Percentiles rank a stretch among this genome's conserved stretches.
Evolutionary conservation across 495 filamentous ascomycete genomes (phyloP).

Genomic region (Cercophora scortea): DNA sequence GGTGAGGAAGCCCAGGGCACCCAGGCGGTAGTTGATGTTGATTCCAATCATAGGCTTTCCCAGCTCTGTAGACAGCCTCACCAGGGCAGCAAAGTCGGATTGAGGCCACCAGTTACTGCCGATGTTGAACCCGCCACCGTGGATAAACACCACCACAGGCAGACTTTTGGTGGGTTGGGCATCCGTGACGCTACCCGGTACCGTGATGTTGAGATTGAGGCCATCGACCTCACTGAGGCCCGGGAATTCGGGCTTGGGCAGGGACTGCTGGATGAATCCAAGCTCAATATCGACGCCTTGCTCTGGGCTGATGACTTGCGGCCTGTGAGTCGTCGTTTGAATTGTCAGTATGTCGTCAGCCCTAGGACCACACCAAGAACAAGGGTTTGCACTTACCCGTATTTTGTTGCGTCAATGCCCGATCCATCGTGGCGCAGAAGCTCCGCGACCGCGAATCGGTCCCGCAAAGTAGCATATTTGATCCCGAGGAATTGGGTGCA

Average conservation of each 20-base stretch:
- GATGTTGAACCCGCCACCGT: conserved; percentile 1
- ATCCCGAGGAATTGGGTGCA: background rate
- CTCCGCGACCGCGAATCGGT: background rate
- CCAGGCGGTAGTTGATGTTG: conserved; percentile 8
- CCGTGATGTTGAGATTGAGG: conserved; percentile 2
- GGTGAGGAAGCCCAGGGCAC: background rate
- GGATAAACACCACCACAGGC: conserved; percentile 1
- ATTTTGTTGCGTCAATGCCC: background rate
- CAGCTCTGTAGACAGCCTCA: conserved; percentile 11
- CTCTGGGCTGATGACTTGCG: background rate
- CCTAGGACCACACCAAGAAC: background rate
- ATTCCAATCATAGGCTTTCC: conserved; percentile 36
- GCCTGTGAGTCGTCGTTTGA: background rate
- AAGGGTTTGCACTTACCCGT: background rate
- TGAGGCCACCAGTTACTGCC: conserved; percentile 1
- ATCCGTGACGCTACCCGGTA: background rate
- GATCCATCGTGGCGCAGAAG: background rate
- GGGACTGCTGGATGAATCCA: background rate
- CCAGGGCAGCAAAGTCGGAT: background rate
- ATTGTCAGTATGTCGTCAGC: background rate
- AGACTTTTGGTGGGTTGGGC: background rate
- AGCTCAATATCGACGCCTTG: background rate
- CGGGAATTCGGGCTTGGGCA: background rate
- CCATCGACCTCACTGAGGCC: background rate
- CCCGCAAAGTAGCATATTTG: background rate